phyloP scores from a whole-genome alignment of 1,284 basidiomycete species.

The Sphaerobolus stellatus region DNA sequence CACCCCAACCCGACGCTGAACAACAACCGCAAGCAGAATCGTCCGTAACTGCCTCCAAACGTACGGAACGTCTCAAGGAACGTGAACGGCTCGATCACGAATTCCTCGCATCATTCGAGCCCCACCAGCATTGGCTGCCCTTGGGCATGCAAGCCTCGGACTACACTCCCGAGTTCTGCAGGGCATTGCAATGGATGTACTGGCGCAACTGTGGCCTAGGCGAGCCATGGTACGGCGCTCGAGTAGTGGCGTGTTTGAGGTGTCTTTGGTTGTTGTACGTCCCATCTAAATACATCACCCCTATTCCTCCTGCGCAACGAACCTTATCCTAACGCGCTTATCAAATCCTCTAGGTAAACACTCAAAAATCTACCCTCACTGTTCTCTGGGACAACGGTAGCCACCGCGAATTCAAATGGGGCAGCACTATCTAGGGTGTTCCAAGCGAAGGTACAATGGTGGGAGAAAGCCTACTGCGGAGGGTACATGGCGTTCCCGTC shows the following conservation, averaged over 20 bases:
- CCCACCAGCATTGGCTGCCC: constrained; percentile 76
- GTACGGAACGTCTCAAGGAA: constrained; percentile 9
- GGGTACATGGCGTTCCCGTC: too few relatives aligned
- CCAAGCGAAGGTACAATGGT: not conserved
- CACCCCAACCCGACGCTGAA: not conserved
- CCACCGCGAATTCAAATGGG: constrained; percentile 77
- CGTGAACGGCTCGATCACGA: constrained; percentile 39
- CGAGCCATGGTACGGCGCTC: constrained; percentile 96
- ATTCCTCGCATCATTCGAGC: constrained; percentile 73
- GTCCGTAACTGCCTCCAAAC: not conserved
- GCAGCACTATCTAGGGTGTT: constrained; percentile 60
- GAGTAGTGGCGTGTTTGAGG: constrained; percentile 84
- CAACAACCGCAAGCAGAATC: not conserved
- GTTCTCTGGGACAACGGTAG: constrained; percentile 76
- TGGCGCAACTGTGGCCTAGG: constrained; percentile 92
- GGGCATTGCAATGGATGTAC: constrained; percentile 84
- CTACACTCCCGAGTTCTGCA: constrained; percentile 85
- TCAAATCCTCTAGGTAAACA: too few relatives aligned
- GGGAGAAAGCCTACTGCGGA: not conserved
- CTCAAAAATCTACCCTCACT: too few relatives aligned
- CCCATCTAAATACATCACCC: too few relatives aligned
- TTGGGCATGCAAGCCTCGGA: constrained; percentile 65
- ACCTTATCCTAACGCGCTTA: too few relatives aligned
- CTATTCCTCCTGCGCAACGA: too few relatives aligned
- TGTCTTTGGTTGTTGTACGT: constrained; percentile 58